These are phyloP conservation scores for Esteya vermicola DNA, from an alignment of 2,329 filamentous ascomycete genomes.

Conservation along the genomic window DNA sequence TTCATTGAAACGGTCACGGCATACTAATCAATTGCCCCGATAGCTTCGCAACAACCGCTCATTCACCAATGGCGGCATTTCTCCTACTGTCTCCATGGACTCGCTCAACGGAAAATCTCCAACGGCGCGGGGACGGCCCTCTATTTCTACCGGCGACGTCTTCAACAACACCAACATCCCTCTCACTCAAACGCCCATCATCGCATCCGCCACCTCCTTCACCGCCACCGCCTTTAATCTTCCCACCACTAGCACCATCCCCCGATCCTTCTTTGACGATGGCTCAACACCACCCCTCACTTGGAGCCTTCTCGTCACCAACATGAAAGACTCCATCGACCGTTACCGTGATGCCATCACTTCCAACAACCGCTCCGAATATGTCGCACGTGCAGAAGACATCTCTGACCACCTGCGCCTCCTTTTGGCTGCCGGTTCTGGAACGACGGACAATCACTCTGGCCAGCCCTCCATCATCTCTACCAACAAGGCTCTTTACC, in stretches of 20 bases:
- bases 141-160: conserved; percentile 40
- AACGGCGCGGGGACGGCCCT: conserved; percentile 19
- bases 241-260: conserved; percentile 46
- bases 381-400: conserved; percentile 88
- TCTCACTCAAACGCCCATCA: conserved; percentile 30
- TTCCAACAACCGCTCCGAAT: conserved; percentile 71
- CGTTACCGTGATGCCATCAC: conserved; percentile 82
- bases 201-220: conserved; percentile 47
- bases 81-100: conserved; percentile 81
- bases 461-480: conserved; percentile 99
- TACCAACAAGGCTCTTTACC: conserved; percentile 91
- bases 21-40: too few relatives aligned
- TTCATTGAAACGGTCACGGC: too few relatives aligned
- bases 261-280: conserved; percentile 83
- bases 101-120: conserved; percentile 63
- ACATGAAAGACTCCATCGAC: conserved; percentile 85
- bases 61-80: conserved; percentile 52
- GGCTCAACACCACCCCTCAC: conserved; percentile 66
- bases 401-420: conserved; percentile 93
- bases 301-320: conserved; percentile 80
- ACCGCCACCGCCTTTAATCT: conserved; percentile 43
- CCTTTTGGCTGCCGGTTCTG: conserved; percentile 86
- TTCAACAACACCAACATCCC: conserved; percentile 30
- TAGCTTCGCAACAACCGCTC: conserved; percentile 38
- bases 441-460: conserved; percentile 96